These are phyloP conservation scores for Liquidambar formosana DNA, from an alignment of 164 flowering plant species.

Conservation along the genomic window DNA sequence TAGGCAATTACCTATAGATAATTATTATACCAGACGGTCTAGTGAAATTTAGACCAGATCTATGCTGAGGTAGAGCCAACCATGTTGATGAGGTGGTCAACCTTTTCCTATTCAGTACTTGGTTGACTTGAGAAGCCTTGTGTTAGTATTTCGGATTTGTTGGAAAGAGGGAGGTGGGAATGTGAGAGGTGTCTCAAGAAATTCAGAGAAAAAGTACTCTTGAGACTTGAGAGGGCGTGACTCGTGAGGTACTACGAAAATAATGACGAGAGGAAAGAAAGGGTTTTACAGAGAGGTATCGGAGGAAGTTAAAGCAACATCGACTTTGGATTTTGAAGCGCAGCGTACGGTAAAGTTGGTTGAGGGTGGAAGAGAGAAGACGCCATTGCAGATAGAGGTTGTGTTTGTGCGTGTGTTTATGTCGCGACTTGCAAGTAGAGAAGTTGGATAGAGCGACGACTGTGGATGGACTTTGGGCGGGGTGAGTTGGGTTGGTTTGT, in stretches of 20 bases:
- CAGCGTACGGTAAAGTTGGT: slow-evolving; percentile 31
- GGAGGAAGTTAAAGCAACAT: slow-evolving; percentile 28
- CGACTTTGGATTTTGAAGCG: slow-evolving; percentile 29
- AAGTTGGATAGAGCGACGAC: slow-evolving; percentile 15
- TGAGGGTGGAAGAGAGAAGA: slow-evolving; percentile 37
- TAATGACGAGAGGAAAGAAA: slow-evolving; percentile 3
- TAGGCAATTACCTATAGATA: too few species aligned
- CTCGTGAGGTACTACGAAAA: neutral
- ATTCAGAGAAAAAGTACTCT: slow-evolving; percentile 15
- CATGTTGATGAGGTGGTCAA: too few species aligned
- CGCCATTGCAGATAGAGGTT: slow-evolving; percentile 33
- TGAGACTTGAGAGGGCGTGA: slow-evolving; percentile 14
- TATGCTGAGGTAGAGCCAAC: too few species aligned
- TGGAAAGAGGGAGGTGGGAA: slow-evolving; percentile 4
- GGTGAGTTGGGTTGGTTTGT: too few species aligned
- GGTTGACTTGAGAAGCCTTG: too few species aligned
- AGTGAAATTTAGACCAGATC: too few species aligned
- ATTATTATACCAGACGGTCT: too few species aligned
- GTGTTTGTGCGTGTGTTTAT: neutral
- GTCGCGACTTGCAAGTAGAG: neutral
- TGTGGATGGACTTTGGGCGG: too few species aligned
- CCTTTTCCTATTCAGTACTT: too few species aligned
- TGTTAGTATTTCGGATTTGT: slow-evolving; percentile 21
- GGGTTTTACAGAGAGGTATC: slow-evolving; percentile 20
- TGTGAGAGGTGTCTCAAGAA: slow-evolving; percentile 29